Conservation (phyloP, 2,329 filamentous ascomycete species). For the Colletotrichum endophyticum region DNA sequence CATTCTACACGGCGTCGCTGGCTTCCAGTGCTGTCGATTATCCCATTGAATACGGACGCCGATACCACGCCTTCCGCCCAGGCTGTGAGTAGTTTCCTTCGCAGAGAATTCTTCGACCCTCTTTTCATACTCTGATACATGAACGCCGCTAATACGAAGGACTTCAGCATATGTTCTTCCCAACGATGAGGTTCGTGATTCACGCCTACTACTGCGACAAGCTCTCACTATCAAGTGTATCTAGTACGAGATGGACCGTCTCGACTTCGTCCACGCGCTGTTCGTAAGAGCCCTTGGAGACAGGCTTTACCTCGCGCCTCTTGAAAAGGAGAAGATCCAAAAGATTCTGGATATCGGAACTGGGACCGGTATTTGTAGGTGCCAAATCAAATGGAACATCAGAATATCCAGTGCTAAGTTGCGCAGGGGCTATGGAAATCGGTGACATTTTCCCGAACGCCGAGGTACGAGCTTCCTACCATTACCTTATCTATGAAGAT, state of each 20-base stretch:
- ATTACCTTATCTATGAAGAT: too few species aligned
- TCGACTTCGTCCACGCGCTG: neutral
- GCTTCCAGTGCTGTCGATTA: slow-evolving; percentile 1
- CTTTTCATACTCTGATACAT: neutral
- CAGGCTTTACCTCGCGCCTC: neutral
- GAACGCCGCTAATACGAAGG: neutral
- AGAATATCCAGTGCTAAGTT: neutral
- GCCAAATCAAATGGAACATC: neutral
- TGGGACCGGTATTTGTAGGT: slow-evolving; percentile 48
- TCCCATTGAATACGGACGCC: neutral
- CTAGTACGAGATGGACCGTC: neutral
- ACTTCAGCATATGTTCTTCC: slow-evolving; percentile 21
- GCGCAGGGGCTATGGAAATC: slow-evolving; percentile 44
- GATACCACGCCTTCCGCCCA: slow-evolving; percentile 11
- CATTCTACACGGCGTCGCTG: neutral
- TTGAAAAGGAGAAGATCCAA: neutral
- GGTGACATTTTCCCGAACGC: neutral
- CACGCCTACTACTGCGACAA: too few species aligned
- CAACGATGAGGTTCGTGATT: slow-evolving; percentile 33
- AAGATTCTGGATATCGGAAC: slow-evolving; percentile 64
- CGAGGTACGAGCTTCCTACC: neutral
- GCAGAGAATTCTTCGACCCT: fast-evolving
- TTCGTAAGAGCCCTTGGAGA: neutral
- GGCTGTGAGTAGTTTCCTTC: slow-evolving; percentile 8
- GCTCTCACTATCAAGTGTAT: too few species aligned